Evolutionary conservation across 1,284 basidiomycete species (phyloP), one percentile per base, ranked within the genome.

Genomic region (Pseudozyma sp.): DNA sequence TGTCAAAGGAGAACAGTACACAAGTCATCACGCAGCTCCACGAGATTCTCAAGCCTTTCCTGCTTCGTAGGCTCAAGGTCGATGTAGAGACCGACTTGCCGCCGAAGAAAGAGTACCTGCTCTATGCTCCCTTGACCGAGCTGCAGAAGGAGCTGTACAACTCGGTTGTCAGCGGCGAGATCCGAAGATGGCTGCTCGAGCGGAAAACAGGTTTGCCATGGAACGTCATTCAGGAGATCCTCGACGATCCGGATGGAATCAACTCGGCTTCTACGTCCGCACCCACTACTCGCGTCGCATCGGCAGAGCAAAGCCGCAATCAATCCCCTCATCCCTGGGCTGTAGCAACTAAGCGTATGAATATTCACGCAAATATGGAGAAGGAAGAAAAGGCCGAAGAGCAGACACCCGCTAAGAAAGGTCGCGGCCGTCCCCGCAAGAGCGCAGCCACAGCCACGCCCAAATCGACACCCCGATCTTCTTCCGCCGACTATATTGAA

Each of bases 41-140:
- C 60, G 79, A 75, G 36, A 84, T 84, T 40, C 69, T 84, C 50
- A 82, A 82, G 62, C 83, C 83, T 1, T 84, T 84, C 60, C 34
- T 84, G 45, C 74, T 84, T 9, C 79, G 81, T 25, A 63, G 83
- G 38, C 61, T 82, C 57, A 84, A 84, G 58, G 44, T 55, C 12
- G 80, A 84, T 44, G 83, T 84, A 35, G 81, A 84, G 55, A 72
- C 60, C 18, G 66, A 75, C 19, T 56, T 84, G 18, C 83, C 83
- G 42, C 81, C 80, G 5, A 84, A 84, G 65, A 82, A 84, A 61
- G 83, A 84, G 60, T 84, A 98, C 77, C 90, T 97, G 5, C 88
- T 97, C 0, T 97, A 96, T 76, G 94, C 95, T 0, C 95, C 94
- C 0, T 87, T 97, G 7, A 96, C 91, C 48, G 87, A 90, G 49